Evolutionary conservation across 139 green algal species (phyloP), one percentile per base, ranked within the genome.

Genomic region (Haematococcus sp.): DNA sequence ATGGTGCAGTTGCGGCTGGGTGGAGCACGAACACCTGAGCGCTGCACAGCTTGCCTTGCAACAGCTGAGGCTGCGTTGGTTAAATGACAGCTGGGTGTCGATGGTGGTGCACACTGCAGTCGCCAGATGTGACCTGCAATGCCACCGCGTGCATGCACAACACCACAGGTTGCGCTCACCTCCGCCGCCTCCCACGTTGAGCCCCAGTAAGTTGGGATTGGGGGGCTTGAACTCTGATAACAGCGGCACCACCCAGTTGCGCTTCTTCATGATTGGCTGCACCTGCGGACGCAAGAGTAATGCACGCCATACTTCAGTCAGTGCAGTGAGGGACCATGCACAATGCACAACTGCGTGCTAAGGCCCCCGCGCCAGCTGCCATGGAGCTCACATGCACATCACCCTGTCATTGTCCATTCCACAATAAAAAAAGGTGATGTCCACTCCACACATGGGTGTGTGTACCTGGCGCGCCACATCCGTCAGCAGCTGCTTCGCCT

Each of bases 231-330:
- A 94, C 74, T 97, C 92, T 0, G 71, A 81, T 2, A 97, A 73
- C 49, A 91, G 58, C 0, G 76, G 83, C n/a, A 93, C 71, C 4
- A 27, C 79, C 81, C 86, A 95, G 16, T 74, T 28, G 0, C 86
- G 83, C 2, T 83, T 83, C 2, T 79, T 68, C 86, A 97, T 89
- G 63, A 97, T 90, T 44, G 93, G 93, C 77, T 97, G 90, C n/a
- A 97, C 92, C 67, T 97, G 90, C n/a, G 63, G 33, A 51, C 35
- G 1, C 1, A 43, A 13, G 32, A 28, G 13, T 4, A 4, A 28
- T 43, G 3, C 25, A 7, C 23, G 4, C 40, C 34, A 19, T 13
- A 7, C 3, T n/a, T 23, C 2, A 27, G 2, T 3, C 54, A 19
- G 5, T 2, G 15, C 20, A 35, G 32, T 35, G 22, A 11, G 46